A percentile compares a stretch with the other conserved stretches of the same genome.
These are phyloP conservation scores for Barnettozyma wickerhamii DNA, from an alignment of 805 yeast species.

Conservation along the genomic window DNA sequence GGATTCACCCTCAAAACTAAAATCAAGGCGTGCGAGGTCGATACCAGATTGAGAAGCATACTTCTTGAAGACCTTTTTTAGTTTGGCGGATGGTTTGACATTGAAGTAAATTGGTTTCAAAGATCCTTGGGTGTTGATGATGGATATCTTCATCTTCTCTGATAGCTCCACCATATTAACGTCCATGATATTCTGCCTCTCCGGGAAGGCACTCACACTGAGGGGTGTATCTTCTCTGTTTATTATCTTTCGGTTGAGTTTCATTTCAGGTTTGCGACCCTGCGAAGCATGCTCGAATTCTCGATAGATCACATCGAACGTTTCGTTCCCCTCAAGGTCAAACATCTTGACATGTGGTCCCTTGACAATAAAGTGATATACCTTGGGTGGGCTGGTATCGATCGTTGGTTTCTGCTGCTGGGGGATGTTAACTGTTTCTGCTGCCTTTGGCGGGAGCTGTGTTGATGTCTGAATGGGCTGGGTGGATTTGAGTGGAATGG, in stretches of 20 bases:
- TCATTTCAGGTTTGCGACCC: slow-evolving; percentile 3
- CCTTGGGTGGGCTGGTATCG: no score
- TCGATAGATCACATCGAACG: neutral
- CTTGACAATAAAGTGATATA: slow-evolving; percentile 3
- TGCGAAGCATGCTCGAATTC: neutral
- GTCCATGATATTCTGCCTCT: slow-evolving; percentile 18
- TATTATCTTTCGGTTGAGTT: neutral
- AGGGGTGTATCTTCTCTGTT: slow-evolving; percentile 2
- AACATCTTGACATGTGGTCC: slow-evolving; percentile 2
- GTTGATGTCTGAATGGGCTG: slow-evolving; percentile 5
- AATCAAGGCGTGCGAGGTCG: neutral
- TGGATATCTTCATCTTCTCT: slow-evolving; percentile 31
- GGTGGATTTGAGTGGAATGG: neutral
- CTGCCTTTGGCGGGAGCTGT: slow-evolving; percentile 3
- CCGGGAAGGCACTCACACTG: neutral
- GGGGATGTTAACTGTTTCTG: neutral
- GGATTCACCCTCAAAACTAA: neutral
- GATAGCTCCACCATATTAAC: slow-evolving; percentile 26
- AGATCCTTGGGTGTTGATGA: slow-evolving; percentile 26
- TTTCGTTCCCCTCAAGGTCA: neutral
- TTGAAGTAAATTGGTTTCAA: slow-evolving; percentile 18
- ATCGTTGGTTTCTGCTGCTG: neutral
- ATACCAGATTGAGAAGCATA: slow-evolving; percentile 1
- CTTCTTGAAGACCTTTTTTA: slow-evolving; percentile 6
- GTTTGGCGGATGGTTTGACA: neutral